These are phyloP conservation scores for Blastobotrys arbuscula DNA, from an alignment of 1,139 yeast species.

Conservation along the genomic window DNA sequence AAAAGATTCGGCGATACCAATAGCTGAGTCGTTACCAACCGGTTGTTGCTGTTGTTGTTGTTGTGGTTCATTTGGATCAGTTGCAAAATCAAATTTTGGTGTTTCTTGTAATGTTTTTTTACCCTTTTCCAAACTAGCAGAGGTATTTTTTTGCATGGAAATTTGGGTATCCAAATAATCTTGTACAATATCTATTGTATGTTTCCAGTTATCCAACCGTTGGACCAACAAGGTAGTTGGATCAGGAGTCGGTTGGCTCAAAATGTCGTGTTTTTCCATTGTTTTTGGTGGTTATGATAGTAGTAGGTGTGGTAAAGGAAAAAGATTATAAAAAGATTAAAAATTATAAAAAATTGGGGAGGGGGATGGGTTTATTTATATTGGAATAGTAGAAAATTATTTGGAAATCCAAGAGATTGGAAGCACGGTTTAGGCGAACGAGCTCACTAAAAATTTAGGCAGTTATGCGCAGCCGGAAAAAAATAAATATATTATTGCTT, in stretches of 20 bases:
- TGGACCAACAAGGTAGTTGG: constrained; percentile 34
- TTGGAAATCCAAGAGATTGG: not conserved
- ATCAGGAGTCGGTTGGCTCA: constrained; percentile 28
- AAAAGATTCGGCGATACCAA: constrained; percentile 36
- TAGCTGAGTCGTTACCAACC: not conserved
- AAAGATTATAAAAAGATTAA: not conserved
- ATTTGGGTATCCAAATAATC: constrained; percentile 30
- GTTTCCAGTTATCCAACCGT: constrained; percentile 37
- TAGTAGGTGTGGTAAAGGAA: not conserved
- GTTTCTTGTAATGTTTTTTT: constrained; percentile 31
- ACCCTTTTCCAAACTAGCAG: constrained; percentile 32
- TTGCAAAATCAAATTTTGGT: constrained; percentile 30
- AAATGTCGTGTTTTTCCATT: constrained; percentile 23
- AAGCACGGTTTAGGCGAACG: too few species aligned
- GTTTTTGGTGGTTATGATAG: not conserved
- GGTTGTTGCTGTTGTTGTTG: not conserved
- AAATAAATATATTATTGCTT: too few species aligned
- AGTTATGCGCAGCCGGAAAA: too few species aligned
- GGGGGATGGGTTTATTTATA: too few species aligned
- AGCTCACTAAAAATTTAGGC: too few species aligned
- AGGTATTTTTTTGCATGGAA: constrained; percentile 26
- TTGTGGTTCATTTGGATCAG: not conserved
- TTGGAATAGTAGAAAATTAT: not conserved
- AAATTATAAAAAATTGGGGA: not conserved
- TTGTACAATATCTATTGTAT: constrained; percentile 29